Conservation (phyloP, 768 basidiomycete genomes). For the Podaxis rugospora region DNA sequence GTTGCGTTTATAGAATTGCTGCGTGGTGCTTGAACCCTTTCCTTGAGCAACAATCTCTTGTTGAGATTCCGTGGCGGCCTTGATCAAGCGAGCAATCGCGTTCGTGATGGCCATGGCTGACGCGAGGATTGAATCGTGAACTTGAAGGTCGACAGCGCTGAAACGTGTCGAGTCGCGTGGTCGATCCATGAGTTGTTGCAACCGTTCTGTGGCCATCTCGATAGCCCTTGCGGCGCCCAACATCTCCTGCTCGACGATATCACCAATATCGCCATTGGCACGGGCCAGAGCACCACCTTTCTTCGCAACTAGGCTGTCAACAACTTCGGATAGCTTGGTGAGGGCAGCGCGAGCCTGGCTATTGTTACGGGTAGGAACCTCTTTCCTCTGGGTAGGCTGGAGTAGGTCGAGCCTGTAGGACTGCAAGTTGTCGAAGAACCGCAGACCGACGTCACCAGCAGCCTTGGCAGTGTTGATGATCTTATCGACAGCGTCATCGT, state of each 20-base stretch:
- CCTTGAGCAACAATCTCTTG: conserved; percentile 97
- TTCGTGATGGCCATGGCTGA: conserved; percentile 94
- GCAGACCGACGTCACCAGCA: conserved; percentile 83
- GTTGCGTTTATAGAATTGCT: conserved; percentile 99
- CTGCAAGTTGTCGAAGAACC: conserved; percentile 94
- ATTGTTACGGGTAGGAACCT: conserved; percentile 87
- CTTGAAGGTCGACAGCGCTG: conserved; percentile 89
- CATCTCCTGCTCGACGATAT: conserved; percentile 98
- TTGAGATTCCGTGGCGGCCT: conserved; percentile 96
- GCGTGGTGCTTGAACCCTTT: conserved; percentile 83
- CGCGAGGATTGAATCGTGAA: conserved; percentile 95
- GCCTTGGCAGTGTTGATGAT: conserved; percentile 79
- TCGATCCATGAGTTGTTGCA: conserved; percentile 88
- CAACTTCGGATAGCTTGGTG: conserved; percentile 78
- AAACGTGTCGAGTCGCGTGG: conserved; percentile 85
- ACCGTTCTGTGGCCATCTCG: conserved; percentile 83
- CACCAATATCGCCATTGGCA: conserved; percentile 90
- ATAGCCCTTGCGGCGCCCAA: conserved; percentile 88
- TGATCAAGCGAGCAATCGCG: conserved; percentile 91
- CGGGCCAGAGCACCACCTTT: conserved; percentile 65
- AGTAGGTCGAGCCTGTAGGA: conserved; percentile 90
- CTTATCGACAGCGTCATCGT: conserved; percentile 91
- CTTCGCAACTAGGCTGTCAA: conserved; percentile 85
- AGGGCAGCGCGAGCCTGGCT: conserved; percentile 80
- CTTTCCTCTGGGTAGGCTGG: conserved; percentile 70